Evolutionary conservation across 1,284 basidiomycete species (phyloP), one percentile per base, ranked within the genome.

Genomic region (Acaromyces ingoldii): DNA sequence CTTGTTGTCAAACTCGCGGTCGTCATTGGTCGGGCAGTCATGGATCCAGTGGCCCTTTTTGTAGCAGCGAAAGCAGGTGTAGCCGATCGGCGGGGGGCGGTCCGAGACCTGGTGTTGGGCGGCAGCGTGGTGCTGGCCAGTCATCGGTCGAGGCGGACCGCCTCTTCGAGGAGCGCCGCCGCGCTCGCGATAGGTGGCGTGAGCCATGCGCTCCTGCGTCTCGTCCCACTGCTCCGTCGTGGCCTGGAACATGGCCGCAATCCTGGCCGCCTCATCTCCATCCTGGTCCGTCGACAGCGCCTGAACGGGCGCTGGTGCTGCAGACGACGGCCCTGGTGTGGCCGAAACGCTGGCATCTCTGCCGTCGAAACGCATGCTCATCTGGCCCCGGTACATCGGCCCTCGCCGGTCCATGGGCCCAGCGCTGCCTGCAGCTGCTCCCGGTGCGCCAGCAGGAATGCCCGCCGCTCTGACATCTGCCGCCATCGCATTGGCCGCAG

Each of bases 51-150:
- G 95, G 7, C 72, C 72, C 43, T 96, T 95, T 78, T 95, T 88
- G 37, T 92, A 92, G 78, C 95, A 99, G 34, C 95, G 85, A 77
- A 97, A 97, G 76, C 95, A 98, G n/a, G 98, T 91, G 78, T 98
- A 99, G 51, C 92, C 95, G n/a, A 60, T 51, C 3, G 70, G 70
- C 19, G 70, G 70, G 21, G 70, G 70, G 31, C 66, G 65, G 47
- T 62, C 64, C 19, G 52, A 58, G 81, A 79, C 58, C 81, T 79
- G 38, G 11, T 17, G 26, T 13, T 5, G 5, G 36, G 58, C 50
- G 22, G 53, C 57, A n/a, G 57, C 52, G 24, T 51, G 53, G 13
- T 62, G 54, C 13, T 42, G 53, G 6, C 57, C 34, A 53, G 55
- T 56, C 13, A 51, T 52, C 2, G 31, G 41, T 2, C 68, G 48